These are phyloP conservation scores for Suillus clintonianus DNA, from an alignment of 768 basidiomycete genomes.

Conservation along the genomic window DNA sequence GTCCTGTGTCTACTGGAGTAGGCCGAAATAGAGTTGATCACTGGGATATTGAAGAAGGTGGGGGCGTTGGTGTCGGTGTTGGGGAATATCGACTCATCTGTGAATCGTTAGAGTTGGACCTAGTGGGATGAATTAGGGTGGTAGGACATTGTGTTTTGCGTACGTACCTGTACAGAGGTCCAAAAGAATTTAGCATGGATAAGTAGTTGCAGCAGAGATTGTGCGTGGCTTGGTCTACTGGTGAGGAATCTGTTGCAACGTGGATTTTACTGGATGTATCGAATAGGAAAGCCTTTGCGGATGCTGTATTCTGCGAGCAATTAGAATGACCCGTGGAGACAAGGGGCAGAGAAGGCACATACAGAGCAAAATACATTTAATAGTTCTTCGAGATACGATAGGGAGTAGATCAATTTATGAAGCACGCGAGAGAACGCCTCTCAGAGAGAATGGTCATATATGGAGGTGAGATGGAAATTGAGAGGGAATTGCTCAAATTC, in stretches of 20 bases:
- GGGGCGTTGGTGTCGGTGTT: slow-evolving; percentile 8
- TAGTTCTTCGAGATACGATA: slow-evolving; percentile 85
- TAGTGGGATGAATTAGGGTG: not conserved
- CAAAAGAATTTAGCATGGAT: slow-evolving; percentile 83
- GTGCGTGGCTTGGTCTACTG: slow-evolving; percentile 86
- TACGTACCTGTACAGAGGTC: slow-evolving; percentile 61
- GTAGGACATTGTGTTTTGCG: not conserved
- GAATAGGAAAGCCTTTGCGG: slow-evolving; percentile 92
- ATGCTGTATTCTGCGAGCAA: slow-evolving; percentile 76
- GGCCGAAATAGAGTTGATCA: too few species aligned
- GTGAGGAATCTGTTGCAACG: slow-evolving; percentile 91
- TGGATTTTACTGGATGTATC: slow-evolving; percentile 86
- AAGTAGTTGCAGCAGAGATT: slow-evolving; percentile 91
- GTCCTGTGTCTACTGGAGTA: too few species aligned
- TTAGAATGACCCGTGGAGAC: not conserved
- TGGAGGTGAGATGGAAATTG: slow-evolving; percentile 89
- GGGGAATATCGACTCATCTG: not conserved
- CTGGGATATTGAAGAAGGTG: not conserved
- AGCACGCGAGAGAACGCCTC: slow-evolving; percentile 91
- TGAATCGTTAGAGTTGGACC: not conserved
- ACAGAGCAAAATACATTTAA: slow-evolving; percentile 85
- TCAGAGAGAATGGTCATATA: slow-evolving; percentile 89
- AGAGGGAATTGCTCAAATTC: slow-evolving; percentile 79
- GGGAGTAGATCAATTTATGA: slow-evolving; percentile 81
- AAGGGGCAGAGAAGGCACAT: slow-evolving; percentile 19